These are phyloP conservation scores for Corymbia maculata DNA, from an alignment of 345 rosid genomes.

Conservation along the genomic window DNA sequence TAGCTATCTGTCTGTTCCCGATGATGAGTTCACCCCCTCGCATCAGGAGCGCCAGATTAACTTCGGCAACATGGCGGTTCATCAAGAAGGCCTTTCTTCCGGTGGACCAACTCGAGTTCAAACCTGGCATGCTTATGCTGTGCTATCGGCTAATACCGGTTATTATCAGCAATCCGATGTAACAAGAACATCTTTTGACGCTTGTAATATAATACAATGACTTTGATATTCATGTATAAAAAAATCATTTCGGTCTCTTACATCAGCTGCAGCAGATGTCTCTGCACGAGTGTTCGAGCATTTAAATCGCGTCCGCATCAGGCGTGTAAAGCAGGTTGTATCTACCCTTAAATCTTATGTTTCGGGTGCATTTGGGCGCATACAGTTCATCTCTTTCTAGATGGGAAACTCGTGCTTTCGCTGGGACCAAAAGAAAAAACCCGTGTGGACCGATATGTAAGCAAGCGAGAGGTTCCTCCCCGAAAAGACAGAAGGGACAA, in stretches of 20 bases:
- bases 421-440: neutral
- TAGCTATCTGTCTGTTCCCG: neutral
- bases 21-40: conserved; percentile 14
- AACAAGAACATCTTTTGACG: neutral
- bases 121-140: neutral
- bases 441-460: neutral
- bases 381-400: neutral
- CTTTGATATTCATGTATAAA: neutral
- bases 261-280: neutral
- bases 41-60: conserved; percentile 54
- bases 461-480: neutral
- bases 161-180: neutral
- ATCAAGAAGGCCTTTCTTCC: neutral
- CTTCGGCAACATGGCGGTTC: conserved; percentile 6
- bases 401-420: neutral
- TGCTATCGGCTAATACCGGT: neutral
- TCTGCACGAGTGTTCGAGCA: neutral
- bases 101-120: neutral
- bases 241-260: neutral
- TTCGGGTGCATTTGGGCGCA: neutral
- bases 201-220: neutral
- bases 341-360: neutral
- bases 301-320: neutral
- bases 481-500: neutral
- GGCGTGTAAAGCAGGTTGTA: neutral